Evolutionary conservation across 2,329 filamentous ascomycete species (phyloP).

Genomic region (Aspergillus persii): DNA sequence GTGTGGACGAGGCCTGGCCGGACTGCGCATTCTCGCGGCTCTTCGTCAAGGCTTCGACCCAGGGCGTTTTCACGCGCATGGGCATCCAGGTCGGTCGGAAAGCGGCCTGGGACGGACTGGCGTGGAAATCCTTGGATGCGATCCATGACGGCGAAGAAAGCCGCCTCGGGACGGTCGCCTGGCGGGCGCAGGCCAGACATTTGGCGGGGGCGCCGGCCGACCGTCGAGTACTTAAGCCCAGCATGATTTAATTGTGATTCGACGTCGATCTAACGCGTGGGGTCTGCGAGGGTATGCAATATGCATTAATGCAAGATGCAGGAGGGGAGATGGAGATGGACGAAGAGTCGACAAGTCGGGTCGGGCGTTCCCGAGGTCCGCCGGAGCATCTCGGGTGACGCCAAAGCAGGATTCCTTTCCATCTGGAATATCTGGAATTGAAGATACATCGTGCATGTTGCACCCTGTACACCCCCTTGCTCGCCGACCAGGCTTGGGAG

Average conservation of each 20-base stretch:
- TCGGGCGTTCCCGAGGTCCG: not conserved
- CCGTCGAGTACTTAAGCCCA: not conserved
- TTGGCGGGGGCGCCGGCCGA: not conserved
- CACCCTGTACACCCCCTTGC: no score
- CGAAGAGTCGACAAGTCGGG: not conserved
- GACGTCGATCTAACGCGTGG: not conserved
- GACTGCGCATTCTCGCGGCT: constrained; percentile 45
- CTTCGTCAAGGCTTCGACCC: constrained; percentile 63
- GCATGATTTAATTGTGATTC: not conserved
- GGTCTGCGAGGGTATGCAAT: not conserved
- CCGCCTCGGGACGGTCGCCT: not conserved
- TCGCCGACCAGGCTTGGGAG: no score
- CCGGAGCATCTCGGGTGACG: not conserved
- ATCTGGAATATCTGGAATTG: no score
- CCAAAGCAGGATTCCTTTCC: not conserved
- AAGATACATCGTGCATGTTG: no score
- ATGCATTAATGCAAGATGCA: not conserved
- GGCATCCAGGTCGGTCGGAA: constrained; percentile 47
- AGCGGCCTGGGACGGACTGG: constrained; percentile 24
- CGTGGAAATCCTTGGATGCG: constrained; percentile 26
- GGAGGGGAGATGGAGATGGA: not conserved
- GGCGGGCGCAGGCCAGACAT: not conserved
- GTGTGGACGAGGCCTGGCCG: constrained; percentile 18
- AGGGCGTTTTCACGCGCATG: constrained; percentile 63
- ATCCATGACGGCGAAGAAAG: constrained; percentile 1